A percentile compares a stretch with the other conserved stretches of the same genome.
Evolutionary conservation across 345 rosid species (phyloP).

Genomic region (Firmiana major): DNA sequence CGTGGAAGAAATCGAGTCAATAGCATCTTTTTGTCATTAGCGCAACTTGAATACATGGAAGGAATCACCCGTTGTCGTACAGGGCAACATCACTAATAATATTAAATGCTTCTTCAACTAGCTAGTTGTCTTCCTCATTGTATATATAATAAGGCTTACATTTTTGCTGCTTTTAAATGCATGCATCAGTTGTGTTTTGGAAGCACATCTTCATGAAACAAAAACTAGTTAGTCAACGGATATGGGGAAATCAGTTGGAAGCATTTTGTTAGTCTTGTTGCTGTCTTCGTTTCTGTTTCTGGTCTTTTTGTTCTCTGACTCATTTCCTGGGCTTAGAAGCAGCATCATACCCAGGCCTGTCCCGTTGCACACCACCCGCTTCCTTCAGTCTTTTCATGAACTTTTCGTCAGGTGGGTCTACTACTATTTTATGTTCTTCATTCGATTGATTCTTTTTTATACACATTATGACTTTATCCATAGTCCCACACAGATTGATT

Average conservation of each 20-base stretch:
- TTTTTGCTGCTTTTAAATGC: neutral
- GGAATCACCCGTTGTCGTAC: too few relatives aligned
- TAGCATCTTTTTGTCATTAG: too few relatives aligned
- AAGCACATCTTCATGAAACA: neutral
- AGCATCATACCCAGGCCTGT: neutral
- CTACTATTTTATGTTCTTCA: neutral
- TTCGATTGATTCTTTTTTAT: neutral
- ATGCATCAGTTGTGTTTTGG: neutral
- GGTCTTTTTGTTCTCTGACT: slow-evolving; percentile 1
- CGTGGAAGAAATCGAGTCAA: too few relatives aligned
- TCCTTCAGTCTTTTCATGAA: neutral
- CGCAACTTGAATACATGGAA: too few relatives aligned
- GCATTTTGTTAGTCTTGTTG: neutral
- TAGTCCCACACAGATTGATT: neutral
- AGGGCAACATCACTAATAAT: too few relatives aligned
- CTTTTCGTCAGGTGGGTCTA: neutral
- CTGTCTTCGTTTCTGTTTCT: slow-evolving; percentile 3
- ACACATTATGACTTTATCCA: neutral
- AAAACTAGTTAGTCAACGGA: neutral
- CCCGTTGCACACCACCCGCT: neutral
- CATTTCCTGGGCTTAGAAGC: neutral
- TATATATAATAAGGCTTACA: neutral
- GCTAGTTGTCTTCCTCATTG: neutral
- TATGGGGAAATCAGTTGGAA: neutral
- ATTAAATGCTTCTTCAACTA: neutral